Percentiles rank a stretch among this genome's conserved stretches.
Conservation (phyloP, 2,329 filamentous ascomycete species). For the Cryphonectria naterciae region DNA sequence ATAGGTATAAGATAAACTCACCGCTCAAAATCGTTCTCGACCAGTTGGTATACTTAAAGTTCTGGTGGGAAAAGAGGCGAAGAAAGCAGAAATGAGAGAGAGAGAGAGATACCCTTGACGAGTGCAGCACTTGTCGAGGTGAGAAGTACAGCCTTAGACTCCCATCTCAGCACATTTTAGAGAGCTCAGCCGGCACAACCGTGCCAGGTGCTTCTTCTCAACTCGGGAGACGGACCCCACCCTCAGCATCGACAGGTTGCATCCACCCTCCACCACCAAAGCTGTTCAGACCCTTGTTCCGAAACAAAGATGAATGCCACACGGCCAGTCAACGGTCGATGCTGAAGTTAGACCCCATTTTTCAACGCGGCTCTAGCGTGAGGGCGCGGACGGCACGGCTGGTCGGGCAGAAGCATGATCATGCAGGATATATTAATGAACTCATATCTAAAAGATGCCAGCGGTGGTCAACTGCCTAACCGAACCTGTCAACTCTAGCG, state of each 20-base stretch:
- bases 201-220: neutral
- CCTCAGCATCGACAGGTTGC: neutral
- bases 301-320: neutral
- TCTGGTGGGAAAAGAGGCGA: too few species aligned
- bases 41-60: too few species aligned
- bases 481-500: neutral
- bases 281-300: neutral
- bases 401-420: neutral
- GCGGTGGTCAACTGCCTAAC: too few species aligned
- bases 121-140: too few species aligned
- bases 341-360: neutral
- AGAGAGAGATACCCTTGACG: too few species aligned
- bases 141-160: too few species aligned
- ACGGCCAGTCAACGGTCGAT: neutral
- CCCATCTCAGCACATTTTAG: too few species aligned
- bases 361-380: neutral
- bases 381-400: neutral
- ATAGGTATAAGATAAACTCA: too few species aligned
- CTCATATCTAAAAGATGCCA: neutral
- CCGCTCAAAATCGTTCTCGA: too few species aligned
- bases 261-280: neutral
- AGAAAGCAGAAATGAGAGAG: too few species aligned
- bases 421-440: conserved; percentile 1
- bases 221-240: neutral
- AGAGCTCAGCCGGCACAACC: neutral